A percentile compares a stretch with the other conserved stretches of the same genome.
Conservation (phyloP, 2,329 filamentous ascomycete genomes). For the Furcasterigmium furcatum region DNA sequence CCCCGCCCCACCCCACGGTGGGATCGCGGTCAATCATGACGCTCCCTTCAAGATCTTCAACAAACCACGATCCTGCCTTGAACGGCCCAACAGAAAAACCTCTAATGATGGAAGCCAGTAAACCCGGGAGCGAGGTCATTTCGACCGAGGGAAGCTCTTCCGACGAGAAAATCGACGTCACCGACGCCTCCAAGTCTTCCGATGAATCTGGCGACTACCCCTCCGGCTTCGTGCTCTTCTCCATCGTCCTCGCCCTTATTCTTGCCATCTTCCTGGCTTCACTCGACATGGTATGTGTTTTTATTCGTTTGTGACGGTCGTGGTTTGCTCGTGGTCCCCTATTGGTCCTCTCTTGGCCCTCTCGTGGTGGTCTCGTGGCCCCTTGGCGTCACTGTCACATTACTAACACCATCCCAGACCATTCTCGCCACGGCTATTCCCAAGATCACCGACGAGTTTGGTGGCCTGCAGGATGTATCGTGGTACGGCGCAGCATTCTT, state of each 20-base stretch:
- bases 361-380: neutral
- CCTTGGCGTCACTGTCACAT: neutral
- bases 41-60: too few species aligned
- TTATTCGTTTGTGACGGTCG: too few species aligned
- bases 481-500: slow-evolving; percentile 46
- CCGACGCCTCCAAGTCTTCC: neutral
- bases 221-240: slow-evolving; percentile 30
- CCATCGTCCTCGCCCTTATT: slow-evolving; percentile 44
- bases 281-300: slow-evolving; percentile 5
- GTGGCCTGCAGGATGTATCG: slow-evolving; percentile 34
- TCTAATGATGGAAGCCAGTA: too few species aligned
- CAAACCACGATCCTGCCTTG: too few species aligned
- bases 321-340: too few species aligned
- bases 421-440: slow-evolving; percentile 41
- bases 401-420: slow-evolving; percentile 21
- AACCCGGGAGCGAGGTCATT: too few species aligned
- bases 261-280: slow-evolving; percentile 30
- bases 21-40: too few species aligned
- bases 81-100: too few species aligned
- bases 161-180: neutral
- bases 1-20: too few species aligned
- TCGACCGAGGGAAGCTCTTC: too few species aligned
- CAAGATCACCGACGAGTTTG: slow-evolving; percentile 34
- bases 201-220: slow-evolving; percentile 30
- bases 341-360: neutral